Base-by-base conservation (phyloP, 352 stramenopile species). In the Pythium rhizo-oryzae region DNA sequence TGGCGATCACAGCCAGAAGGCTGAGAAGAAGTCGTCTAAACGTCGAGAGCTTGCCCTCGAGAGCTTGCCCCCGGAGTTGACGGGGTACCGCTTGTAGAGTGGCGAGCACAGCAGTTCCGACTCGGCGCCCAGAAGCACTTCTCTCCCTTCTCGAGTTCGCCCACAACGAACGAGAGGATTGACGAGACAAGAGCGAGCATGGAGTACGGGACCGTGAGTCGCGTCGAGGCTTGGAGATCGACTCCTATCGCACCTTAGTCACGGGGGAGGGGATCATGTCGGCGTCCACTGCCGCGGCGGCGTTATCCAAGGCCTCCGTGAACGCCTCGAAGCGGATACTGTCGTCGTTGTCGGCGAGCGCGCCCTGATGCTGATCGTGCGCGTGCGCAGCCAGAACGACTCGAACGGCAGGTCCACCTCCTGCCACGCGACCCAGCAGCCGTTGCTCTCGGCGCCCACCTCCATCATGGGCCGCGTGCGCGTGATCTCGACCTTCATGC, bases 1-100 rank as follows among this genome's bases (percentile, higher is more conserved):
- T 94, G 15, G 93, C 85, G 55, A 92, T 91, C n/a, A 91, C 82
- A 94, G 92, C 86, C 86, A 94, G 67, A 94, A 89, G 16, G 80
- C 84, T 12, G 82, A 90, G 43, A 94, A 93, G 59, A 94, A 90
- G 50, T 94, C 85, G 35, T 90, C 79, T 49, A 94, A 92, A n/a
- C 30, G 77, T 79, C 52, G 81, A 89, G 21, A 93, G 75, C 35
- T 90, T 73, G 13, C 84, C 30, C 75, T 79, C 52, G 81, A 89
- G 21, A 93, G 75, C 35, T 90, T 73, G 13, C 84, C 84, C 64
- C 90, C 87, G 35, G 77, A 68, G 52, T 89, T 90, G 12, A 93
- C 82, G 28, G 91, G 74, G 65, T 91, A 89, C 51, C 84, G 84
- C 69, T 93, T 93, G 41, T 79, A 72, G n/a, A 62, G 69, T 8